phyloP scores from a whole-genome alignment of 1,139 yeast genomes.

The Hyphopichia fennica region DNA sequence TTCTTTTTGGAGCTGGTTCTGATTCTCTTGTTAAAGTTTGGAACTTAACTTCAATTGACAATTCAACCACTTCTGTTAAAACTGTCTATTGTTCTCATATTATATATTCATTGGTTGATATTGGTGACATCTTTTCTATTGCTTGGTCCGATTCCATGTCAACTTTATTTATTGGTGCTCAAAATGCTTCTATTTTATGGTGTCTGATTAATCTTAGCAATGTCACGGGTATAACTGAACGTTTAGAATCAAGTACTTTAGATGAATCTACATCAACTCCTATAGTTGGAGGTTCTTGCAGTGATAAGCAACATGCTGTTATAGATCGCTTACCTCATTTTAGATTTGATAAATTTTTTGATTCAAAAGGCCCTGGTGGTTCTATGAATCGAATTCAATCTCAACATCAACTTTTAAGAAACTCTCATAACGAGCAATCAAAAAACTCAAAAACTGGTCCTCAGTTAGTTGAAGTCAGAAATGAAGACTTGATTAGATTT shows the following conservation, averaged over 20 bases:
- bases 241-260: neutral
- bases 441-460: constrained; percentile 9
- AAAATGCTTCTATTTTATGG: constrained; percentile 86
- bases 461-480: constrained; percentile 64
- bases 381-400: constrained; percentile 35
- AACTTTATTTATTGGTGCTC: constrained; percentile 82
- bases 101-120: constrained; percentile 79
- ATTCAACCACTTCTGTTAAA: constrained; percentile 17
- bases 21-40: constrained; percentile 89
- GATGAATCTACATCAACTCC: neutral
- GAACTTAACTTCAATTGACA: constrained; percentile 44
- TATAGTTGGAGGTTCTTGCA: too few relatives aligned
- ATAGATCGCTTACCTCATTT: constrained; percentile 65
- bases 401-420: constrained; percentile 27
- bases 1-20: constrained; percentile 81
- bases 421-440: constrained; percentile 9
- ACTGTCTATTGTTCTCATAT: constrained; percentile 50
- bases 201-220: constrained; percentile 33
- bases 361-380: constrained; percentile 86
- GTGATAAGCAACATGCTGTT: constrained; percentile 10
- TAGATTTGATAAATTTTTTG: constrained; percentile 85
- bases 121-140: constrained; percentile 90
- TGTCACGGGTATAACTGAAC: neutral
- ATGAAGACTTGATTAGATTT: constrained; percentile 64
- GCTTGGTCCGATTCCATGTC: constrained; percentile 63